phyloP scores from a whole-genome alignment of 2,329 filamentous ascomycete species.

The Colletotrichum siamense region DNA sequence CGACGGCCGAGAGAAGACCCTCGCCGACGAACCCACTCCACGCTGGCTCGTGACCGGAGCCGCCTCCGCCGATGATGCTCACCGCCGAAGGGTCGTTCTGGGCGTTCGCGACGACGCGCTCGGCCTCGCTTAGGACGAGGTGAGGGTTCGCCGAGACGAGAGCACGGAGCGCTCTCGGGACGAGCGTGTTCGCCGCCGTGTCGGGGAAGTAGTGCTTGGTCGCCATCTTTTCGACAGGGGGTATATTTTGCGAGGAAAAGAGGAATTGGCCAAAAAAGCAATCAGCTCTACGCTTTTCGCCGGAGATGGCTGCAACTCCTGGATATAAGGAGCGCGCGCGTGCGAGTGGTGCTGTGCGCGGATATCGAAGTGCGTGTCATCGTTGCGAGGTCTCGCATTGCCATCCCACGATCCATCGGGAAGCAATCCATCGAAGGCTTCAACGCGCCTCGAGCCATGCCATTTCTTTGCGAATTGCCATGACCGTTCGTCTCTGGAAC shows the following conservation, averaged over 20 bases:
- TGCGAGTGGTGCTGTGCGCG: neutral
- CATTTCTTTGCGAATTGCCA: neutral
- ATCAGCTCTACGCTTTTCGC: too few species aligned
- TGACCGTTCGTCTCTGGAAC: neutral
- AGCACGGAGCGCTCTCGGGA: conserved; percentile 27
- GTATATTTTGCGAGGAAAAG: neutral
- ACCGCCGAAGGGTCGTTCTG: conserved; percentile 28
- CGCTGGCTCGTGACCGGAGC: conserved; percentile 75
- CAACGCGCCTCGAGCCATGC: neutral
- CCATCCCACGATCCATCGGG: neutral
- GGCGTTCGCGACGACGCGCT: conserved; percentile 45
- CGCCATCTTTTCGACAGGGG: conserved; percentile 8
- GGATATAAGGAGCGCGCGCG: neutral
- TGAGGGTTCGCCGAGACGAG: conserved; percentile 27
- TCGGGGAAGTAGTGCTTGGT: conserved; percentile 25
- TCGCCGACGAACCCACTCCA: conserved; percentile 75
- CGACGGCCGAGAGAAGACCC: conserved; percentile 71
- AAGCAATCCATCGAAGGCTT: neutral
- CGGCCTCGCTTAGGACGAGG: conserved; percentile 47
- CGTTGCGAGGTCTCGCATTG: neutral
- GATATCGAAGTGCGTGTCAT: neutral
- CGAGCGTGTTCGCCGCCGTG: conserved; percentile 27
- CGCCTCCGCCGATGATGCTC: conserved; percentile 69
- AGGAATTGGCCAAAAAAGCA: neutral
- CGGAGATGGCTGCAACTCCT: neutral